Conservation (phyloP, 176 grass and related monocot species). For the Tillandsia fasciculata region DNA sequence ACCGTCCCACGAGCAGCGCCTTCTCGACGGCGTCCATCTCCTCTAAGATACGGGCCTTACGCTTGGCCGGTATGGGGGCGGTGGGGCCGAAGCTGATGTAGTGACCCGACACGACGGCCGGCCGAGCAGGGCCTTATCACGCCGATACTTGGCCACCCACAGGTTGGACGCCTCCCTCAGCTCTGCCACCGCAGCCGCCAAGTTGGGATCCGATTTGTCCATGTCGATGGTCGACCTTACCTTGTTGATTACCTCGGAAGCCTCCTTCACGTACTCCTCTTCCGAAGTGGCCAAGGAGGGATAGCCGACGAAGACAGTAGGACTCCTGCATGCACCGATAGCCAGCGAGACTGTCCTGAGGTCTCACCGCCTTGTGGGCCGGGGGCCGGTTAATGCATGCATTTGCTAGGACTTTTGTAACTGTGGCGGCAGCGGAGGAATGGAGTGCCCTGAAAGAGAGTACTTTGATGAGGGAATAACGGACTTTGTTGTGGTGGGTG, state of each 20-base stretch:
- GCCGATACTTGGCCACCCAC: slow-evolving; percentile 94
- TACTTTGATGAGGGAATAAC: too few species aligned
- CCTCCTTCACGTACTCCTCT: slow-evolving; percentile 92
- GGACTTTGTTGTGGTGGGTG: neutral
- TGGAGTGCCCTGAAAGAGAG: neutral
- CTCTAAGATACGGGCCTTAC: slow-evolving; percentile 87
- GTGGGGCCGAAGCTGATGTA: slow-evolving; percentile 99
- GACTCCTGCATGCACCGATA: neutral
- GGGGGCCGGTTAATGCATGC: neutral
- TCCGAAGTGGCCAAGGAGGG: slow-evolving; percentile 33
- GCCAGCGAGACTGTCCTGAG: neutral
- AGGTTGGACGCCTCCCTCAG: slow-evolving; percentile 77
- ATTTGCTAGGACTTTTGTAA: neutral
- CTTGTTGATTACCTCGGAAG: slow-evolving; percentile 82
- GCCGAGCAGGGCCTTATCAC: slow-evolving; percentile 78
- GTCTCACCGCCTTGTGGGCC: slow-evolving; percentile 5
- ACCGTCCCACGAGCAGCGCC: slow-evolving; percentile 75
- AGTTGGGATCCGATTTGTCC: slow-evolving; percentile 77
- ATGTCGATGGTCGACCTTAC: slow-evolving; percentile 72
- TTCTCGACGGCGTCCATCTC: slow-evolving; percentile 98
- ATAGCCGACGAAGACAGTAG: neutral
- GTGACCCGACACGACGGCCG: slow-evolving; percentile 74
- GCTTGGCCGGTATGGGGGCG: slow-evolving; percentile 88
- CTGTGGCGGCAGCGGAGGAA: neutral
- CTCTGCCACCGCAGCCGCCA: slow-evolving; percentile 68